Evolutionary conservation across 2,329 filamentous ascomycete species (phyloP).

Genomic region (Aspergillus candidus): DNA sequence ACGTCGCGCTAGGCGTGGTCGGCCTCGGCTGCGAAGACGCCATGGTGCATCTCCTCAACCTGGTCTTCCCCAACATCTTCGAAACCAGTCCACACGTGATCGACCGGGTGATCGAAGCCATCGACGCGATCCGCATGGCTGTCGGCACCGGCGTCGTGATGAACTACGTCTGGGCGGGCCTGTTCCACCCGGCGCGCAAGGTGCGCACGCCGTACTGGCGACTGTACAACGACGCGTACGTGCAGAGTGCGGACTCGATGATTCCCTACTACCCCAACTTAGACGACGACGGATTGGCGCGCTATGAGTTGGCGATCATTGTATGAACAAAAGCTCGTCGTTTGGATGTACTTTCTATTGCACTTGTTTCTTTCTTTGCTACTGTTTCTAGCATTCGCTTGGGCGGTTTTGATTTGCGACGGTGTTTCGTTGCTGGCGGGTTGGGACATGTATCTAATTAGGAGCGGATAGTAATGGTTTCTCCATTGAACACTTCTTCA

Average conservation of each 20-base stretch:
- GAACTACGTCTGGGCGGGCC: constrained; percentile 96
- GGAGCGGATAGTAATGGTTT: too few species aligned
- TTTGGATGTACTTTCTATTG: constrained; percentile 6
- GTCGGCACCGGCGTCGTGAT: constrained; percentile 87
- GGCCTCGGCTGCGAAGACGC: constrained; percentile 96
- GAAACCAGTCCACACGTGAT: constrained; percentile 98
- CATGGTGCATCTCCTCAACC: constrained; percentile 94
- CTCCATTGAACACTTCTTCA: too few species aligned
- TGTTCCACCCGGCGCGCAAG: constrained; percentile 95
- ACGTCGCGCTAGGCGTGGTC: constrained; percentile 94
- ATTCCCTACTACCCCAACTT: constrained; percentile 91
- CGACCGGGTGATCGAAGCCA: constrained; percentile 93
- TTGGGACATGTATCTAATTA: constrained; percentile 8
- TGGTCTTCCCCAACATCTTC: constrained; percentile 94
- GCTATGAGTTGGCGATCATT: constrained; percentile 77
- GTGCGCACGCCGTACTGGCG: constrained; percentile 94
- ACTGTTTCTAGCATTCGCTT: not conserved
- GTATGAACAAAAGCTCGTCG: constrained; percentile 50
- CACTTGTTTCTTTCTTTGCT: not conserved
- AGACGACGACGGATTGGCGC: constrained; percentile 70
- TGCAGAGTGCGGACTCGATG: constrained; percentile 87
- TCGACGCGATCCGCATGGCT: constrained; percentile 90
- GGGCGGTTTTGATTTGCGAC: constrained; percentile 8
- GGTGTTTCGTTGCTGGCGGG: constrained; percentile 11
- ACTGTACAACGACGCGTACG: constrained; percentile 94